Evolutionary conservation across 1,139 yeast species (phyloP), one percentile per base, ranked within the genome.

Genomic region (Arxiozyma slooffiae): DNA sequence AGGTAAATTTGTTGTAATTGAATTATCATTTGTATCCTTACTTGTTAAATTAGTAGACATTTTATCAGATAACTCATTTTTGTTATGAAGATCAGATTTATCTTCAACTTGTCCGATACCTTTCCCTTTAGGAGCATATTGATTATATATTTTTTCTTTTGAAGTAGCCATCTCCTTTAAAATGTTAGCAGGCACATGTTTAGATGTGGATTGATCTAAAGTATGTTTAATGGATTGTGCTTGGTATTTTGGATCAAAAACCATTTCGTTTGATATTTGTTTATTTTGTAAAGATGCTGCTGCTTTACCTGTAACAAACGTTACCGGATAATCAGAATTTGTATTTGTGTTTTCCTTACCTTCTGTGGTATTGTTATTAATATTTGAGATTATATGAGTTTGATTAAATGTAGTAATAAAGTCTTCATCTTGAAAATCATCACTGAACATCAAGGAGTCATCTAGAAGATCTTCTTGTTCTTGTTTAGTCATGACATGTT

Each of bases 391-490:
- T 30, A 37, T 14, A 11, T 21, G 16, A 24, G 36, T 18, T 21
- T 41, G 21, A 9, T 38, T 44, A 18, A 41, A 23, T 23, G 17
- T 24, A 18, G 36, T 38, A 8, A n/a, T 26, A 22, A 63, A 51
- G 48, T 64, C 68, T 9, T 65, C 69, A 42, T 65, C 69, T 53
- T 61, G 67, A 14, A 70, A 50, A 52, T 82, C 89, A 60, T 83
- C 90, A 59, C 87, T 81, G 58, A 82, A 81, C 51, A 77, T 69
- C 55, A 82, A 76, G 2, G 87, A 81, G 56, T 81, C 89, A 50
- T 82, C 88, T 53, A 80, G 71, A 51, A 76, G 74, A 40, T 75
- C 76, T 21, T 70, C 68, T 17, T 59, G 61, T 36, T 59, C 61
- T 30, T 55, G 55, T 26, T 49, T 55, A 22, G 53, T 37, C 45